phyloP scores from a whole-genome alignment of 768 basidiomycete species.

The Coprinopsis marcescibilis region DNA sequence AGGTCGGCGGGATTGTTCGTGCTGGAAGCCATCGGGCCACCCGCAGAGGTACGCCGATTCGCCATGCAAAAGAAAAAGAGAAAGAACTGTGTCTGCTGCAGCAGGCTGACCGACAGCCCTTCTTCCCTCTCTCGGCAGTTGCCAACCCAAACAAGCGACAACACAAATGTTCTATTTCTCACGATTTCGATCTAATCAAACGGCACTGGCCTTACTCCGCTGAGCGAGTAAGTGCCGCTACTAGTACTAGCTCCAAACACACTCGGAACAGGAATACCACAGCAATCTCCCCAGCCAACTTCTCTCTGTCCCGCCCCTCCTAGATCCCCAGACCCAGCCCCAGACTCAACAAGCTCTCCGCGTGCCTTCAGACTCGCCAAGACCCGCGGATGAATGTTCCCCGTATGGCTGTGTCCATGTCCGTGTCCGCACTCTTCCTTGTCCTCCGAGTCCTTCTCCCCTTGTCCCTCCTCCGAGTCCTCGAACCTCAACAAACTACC shows the following conservation, averaged over 20 bases:
- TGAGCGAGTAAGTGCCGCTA: constrained; percentile 45
- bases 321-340: constrained; percentile 17
- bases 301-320: constrained; percentile 45
- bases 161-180: neutral
- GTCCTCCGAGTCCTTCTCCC: constrained; percentile 12
- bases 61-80: no score
- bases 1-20: constrained; percentile 46
- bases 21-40: neutral
- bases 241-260: constrained; percentile 66
- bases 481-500: constrained; percentile 67
- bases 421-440: constrained; percentile 6
- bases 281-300: constrained; percentile 84
- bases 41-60: no score
- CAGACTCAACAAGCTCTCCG: neutral
- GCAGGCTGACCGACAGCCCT: no score
- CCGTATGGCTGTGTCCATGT: constrained; percentile 11
- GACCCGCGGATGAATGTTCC: constrained; percentile 9
- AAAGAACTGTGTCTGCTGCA: no score
- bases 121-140: no score
- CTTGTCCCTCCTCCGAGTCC: neutral
- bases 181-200: constrained; percentile 49
- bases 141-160: no score
- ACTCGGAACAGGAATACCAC: constrained; percentile 83
- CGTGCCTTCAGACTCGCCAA: constrained; percentile 6
- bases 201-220: constrained; percentile 67